Base-by-base conservation (phyloP, 108 stramenopile species). In the Fistulifera pelliculosa region DNA sequence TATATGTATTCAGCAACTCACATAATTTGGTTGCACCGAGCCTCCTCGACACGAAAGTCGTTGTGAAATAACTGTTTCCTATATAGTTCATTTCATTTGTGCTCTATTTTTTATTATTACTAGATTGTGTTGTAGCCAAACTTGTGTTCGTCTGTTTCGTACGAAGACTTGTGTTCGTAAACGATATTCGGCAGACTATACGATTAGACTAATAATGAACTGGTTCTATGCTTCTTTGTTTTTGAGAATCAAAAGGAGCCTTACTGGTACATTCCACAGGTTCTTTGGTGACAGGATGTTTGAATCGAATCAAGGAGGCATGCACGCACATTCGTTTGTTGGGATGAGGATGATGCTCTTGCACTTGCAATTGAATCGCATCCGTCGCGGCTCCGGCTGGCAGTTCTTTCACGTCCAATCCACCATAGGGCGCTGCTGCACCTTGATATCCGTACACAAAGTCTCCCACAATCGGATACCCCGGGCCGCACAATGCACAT, bases 381-480 rank as follows among this genome's bases (percentile, higher is more conserved):
- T 56, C 76, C 64, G 10, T 79, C 79, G 57, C 74, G 53, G 38
- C 69, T 54, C 42, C 70, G 59, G 76, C 72, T 21, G 75, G 79
- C 40, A 73, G 44, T 27, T 62, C 50, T 3, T 53, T 48, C 67
- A 64, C 51, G 49, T 70, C 79, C 23, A 91, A 58, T 21, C 89
- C 89, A 10, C 89, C 89, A 58, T 87, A 78, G 17, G 83, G 54
- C 17, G 85, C 71, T 0, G 81, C 89, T n/a, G 76, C 81, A 15
- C 89, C 89, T 52, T 80, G 55, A 27, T 62, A 68, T 16, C 87
- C 92, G 55, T 93, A 90, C 6, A 84, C 70, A 31, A 56, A 60
- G 58, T 93, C 91, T 6, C 81, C 85, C 8, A 93, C 80, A 66
- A 93, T 89, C 2, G 91, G 85, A 71, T 93, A 12, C 91, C 91